Evolutionary conservation across 2,329 filamentous ascomycete species (phyloP).

Genomic region (Ophiosphaerella herpotricha): DNA sequence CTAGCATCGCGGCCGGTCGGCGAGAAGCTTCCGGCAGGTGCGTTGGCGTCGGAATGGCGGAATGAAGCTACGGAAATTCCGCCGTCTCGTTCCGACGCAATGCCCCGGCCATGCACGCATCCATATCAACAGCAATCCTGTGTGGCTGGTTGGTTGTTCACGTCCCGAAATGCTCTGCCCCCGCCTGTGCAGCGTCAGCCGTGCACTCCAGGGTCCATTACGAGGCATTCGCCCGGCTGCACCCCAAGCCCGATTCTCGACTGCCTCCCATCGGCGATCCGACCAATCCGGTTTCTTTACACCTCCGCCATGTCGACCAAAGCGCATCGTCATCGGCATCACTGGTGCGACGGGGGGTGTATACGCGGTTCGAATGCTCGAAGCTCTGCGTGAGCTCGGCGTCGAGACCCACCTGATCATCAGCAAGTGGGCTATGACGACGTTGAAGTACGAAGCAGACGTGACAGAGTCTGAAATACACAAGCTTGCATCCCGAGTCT

Average conservation of each 20-base stretch:
- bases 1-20: no score
- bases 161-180: neutral
- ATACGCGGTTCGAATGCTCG: constrained; percentile 50
- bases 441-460: constrained; percentile 27
- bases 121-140: neutral
- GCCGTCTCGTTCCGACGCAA: neutral
- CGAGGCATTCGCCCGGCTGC: neutral
- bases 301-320: neutral
- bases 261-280: neutral
- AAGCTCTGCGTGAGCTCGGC: constrained; percentile 39
- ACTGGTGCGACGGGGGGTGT: constrained; percentile 57
- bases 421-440: constrained; percentile 56
- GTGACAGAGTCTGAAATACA: neutral
- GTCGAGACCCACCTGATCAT: constrained; percentile 51
- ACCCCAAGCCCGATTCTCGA: neutral
- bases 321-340: constrained; percentile 53
- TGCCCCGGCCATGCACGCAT: neutral
- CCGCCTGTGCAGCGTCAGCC: neutral
- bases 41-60: neutral
- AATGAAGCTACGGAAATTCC: neutral
- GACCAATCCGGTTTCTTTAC: neutral
- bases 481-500: constrained; percentile 21
- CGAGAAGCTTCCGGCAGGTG: neutral
- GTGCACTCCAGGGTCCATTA: neutral
- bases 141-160: neutral